Percentiles rank a stretch among this genome's conserved stretches.
Evolutionary conservation across 441 rosid species (phyloP).

Genomic region (Pelargonium australe): DNA sequence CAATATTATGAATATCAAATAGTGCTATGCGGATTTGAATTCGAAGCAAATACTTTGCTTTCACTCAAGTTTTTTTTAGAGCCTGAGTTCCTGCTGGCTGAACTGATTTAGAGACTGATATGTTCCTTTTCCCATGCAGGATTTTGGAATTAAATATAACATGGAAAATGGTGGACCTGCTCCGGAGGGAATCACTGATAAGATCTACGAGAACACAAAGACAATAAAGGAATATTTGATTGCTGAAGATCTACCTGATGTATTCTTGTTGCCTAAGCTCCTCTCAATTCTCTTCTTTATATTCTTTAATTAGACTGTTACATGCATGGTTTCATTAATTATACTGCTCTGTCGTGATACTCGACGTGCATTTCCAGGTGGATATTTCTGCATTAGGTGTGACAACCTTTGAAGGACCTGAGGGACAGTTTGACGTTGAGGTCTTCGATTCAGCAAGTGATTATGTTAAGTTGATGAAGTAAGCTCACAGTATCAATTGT

Average conservation of each 20-base stretch:
- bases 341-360: slow-evolving; percentile 10
- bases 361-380: slow-evolving; percentile 43
- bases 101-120: neutral
- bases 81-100: neutral
- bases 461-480: slow-evolving; percentile 91
- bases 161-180: slow-evolving; percentile 99
- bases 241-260: slow-evolving; percentile 72
- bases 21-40: neutral
- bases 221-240: slow-evolving; percentile 73
- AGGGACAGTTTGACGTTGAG: slow-evolving; percentile 81
- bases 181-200: slow-evolving; percentile 89
- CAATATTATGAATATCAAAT: neutral
- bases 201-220: slow-evolving; percentile 89
- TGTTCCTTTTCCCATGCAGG: slow-evolving; percentile 36
- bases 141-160: slow-evolving; percentile 98
- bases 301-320: neutral
- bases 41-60: slow-evolving; percentile 6
- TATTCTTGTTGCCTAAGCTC: slow-evolving; percentile 29
- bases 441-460: slow-evolving; percentile 90
- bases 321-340: neutral
- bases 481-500: slow-evolving; percentile 26
- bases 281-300: slow-evolving; percentile 12
- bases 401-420: slow-evolving; percentile 67
- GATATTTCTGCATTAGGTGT: slow-evolving; percentile 66
- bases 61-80: neutral